Evolutionary conservation across 75 land plant species (phyloP), one percentile per base, ranked within the genome.

Genomic region (Cupressus sempervirens): DNA sequence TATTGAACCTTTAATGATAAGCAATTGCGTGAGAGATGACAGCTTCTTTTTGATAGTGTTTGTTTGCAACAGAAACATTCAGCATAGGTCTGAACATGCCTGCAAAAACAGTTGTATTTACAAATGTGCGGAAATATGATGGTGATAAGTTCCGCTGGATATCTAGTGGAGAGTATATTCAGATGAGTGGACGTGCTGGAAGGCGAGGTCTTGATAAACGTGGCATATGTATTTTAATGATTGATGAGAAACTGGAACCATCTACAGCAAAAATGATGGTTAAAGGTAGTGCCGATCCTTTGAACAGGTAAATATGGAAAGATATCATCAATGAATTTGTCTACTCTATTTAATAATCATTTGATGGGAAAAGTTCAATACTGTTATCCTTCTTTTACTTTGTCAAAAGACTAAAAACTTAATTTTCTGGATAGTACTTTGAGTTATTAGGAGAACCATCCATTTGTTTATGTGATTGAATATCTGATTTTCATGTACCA

Each of bases 171-270:
- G 99, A 98, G 81, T 98, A 96, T 80, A 98, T 98, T 70, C 99
- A 98, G 84, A 98, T 98, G 99, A 98, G 99, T 93, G 99, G 99
- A 1, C 99, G 99, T 89, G 99, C 99, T 87, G 99, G 99, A 84
- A 96, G 99, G 80, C 92, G 99, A 84, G 99, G 99, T 14, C 94
- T 98, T 88, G 99, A 98, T 93, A 89, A 88, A n/a, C 93, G 96
- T 45, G 99, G 99, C 0, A 89, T 96, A 73, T 98, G 99, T 85
- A 94, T 98, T 81, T 91, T 98, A 34, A 98, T 98, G 99, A 88
- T 98, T 48, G 99, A 98, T 87, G 99, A 98, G 76, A 98, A 96
- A 86, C 84, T 98, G 84, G 99, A 98, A 87, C 99, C 99, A 41
- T 86, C 99, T 54, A 93, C 95, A 48, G 99, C 99, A 75, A 98